Base-by-base conservation (phyloP, 169 alveolate genomes). In the Miamiensis avidus region DNA sequence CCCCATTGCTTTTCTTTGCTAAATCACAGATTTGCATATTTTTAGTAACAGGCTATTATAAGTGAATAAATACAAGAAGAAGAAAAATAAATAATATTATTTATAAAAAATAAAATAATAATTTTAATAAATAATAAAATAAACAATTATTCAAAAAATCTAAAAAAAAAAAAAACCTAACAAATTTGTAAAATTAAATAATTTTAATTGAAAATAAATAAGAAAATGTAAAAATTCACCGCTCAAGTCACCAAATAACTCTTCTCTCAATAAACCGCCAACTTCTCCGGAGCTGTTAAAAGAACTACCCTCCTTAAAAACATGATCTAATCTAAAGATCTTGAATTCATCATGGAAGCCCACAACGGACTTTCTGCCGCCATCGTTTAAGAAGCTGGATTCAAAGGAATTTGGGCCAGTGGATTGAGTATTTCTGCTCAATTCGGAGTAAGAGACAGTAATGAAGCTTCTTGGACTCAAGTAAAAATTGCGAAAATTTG, bases 301-400 rank as follows among this genome's bases (percentile, higher is more conserved):
- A 86, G 79, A 73, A 86, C 90, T 65, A 86, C 90, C 31, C 65
- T 49, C 34, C 34, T 86, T 29, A 86, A 81, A 78, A 49, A 86
- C 16, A 25, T 86, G 31, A 81, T 86, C 29, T 29, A 81, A 65
- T 86, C 90, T 29, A 79, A 79, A 76, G 86, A 86, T 27, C 81
- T 86, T 72, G 83, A 81, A 33, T 86, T 86, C 78, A 88, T 92
- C 33, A 88, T 94, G 93, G 97, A 94, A 82, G 95, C 95, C 65
- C 97, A 94, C 81, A 87, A 90, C 29, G 95, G 95, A 6, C 87
- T 91, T 49, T 87, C 93, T 34, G 97, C 94, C 16, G 64, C 87
- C 74, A 90, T 94, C 28, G 94, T 90, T 16, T 91, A 94, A 77
- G 93, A 91, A 81, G 92, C 94, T 69, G 92, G 94, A 76, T 91